phyloP scores from a whole-genome alignment of 352 stramenopile species.

The Pythium chondricola region DNA sequence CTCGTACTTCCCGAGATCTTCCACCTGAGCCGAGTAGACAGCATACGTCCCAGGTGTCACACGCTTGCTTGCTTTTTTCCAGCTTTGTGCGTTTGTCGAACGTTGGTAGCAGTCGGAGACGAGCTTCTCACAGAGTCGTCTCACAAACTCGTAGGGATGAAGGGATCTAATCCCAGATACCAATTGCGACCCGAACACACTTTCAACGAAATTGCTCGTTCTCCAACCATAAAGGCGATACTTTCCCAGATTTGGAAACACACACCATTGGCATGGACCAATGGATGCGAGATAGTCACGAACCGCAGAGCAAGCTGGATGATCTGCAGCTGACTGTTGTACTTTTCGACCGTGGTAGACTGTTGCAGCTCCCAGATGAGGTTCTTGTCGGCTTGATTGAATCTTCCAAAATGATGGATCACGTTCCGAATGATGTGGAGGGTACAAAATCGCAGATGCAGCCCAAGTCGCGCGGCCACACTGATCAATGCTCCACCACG shows the following conservation, averaged over 20 bases:
- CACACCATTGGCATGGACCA: slow-evolving; percentile 6
- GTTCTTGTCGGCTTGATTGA: background rate
- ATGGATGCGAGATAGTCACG: slow-evolving; percentile 9
- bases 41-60: background rate
- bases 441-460: slow-evolving; percentile 12
- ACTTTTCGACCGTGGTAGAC: slow-evolving; percentile 4
- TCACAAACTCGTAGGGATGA: slow-evolving; percentile 2
- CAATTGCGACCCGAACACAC: slow-evolving; percentile 3
- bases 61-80: too few relatives aligned
- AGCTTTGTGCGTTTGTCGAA: background rate
- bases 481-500: background rate
- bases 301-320: slow-evolving; percentile 3
- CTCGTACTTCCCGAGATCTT: background rate
- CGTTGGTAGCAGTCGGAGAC: slow-evolving; percentile 3
- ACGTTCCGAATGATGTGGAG: slow-evolving; percentile 11
- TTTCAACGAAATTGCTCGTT: slow-evolving; percentile 21
- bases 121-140: slow-evolving; percentile 5
- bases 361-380: slow-evolving; percentile 12
- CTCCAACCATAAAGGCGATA: slow-evolving; percentile 18
- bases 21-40: background rate
- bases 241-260: slow-evolving; percentile 5
- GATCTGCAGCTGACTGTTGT: background rate
- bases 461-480: background rate
- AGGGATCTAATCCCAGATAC: background rate
- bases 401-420: slow-evolving; percentile 5